Evolutionary conservation across 768 basidiomycete genomes (phyloP), one percentile per base, ranked within the genome.

Genomic region (Myochromella boudieri): DNA sequence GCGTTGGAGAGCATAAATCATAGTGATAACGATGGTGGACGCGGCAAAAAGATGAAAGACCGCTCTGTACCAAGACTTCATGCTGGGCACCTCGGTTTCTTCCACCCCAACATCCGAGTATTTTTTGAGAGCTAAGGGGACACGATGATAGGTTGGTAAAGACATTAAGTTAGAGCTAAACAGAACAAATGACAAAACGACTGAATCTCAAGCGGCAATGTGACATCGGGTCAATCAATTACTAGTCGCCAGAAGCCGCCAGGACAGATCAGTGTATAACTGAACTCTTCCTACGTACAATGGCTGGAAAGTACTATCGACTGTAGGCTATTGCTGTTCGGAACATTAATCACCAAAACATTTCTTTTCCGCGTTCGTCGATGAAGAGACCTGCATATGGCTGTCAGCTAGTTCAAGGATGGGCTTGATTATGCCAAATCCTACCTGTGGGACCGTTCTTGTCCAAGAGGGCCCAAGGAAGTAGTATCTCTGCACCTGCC

Each of bases 31-130:
- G 37, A 47, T 37, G 4, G 46, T 40, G 32, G 46, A 52, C 72
- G 62, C 91, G 90, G 32, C 84, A 76, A 1, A 79, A 2, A 90
- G 76, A 52, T 71, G 76, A 7, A 64, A 51, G 6, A 88, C 42
- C 12, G 7, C 27, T 25, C 29, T 25, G 27, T 15, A 25, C 8
- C 6, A 32, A 33, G 6, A 24, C 25, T 40, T 47, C 31, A 31
- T n/a, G n/a, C n/a, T n/a, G n/a, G n/a, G n/a, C n/a, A n/a, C n/a
- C n/a, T n/a, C n/a, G n/a, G n/a, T n/a, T n/a, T n/a, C n/a, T n/a
- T n/a, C n/a, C n/a, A n/a, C n/a, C n/a, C n/a, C n/a, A n/a, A n/a
- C n/a, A n/a, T n/a, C n/a, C n/a, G n/a, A n/a, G n/a, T n/a, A n/a
- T n/a, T n/a, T n/a, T n/a, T n/a, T n/a, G n/a, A n/a, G n/a, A n/a